These are phyloP conservation scores for Nevesoporus exiguus DNA, from an alignment of 768 basidiomycete species.

Conservation along the genomic window DNA sequence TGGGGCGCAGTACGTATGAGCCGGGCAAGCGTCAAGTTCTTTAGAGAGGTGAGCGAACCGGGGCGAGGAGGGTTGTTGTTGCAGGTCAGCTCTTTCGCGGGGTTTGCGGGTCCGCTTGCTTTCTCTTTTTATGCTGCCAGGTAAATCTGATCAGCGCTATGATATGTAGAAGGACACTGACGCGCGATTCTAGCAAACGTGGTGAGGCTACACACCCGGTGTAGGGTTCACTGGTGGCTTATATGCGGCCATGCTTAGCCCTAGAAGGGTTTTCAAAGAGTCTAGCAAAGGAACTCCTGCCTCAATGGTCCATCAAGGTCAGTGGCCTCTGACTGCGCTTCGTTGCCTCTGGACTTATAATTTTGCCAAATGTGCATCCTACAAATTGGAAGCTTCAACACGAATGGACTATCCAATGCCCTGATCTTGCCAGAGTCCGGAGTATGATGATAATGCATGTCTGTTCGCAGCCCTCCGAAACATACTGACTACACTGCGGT, in stretches of 20 bases:
- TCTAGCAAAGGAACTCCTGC: constrained; percentile 31
- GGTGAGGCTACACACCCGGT: constrained; percentile 4
- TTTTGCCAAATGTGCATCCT: constrained; percentile 18
- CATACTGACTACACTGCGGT: neutral
- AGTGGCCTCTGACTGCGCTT: neutral
- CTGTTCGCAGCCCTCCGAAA: neutral
- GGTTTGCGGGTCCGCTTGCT: constrained; percentile 15
- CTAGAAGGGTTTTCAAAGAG: neutral
- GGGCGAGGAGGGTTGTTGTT: constrained; percentile 33
- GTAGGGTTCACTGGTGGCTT: neutral
- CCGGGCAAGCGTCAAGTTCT: constrained; percentile 19
- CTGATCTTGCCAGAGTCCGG: constrained; percentile 5
- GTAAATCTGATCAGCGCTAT: neutral
- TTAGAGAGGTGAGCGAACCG: constrained; percentile 35
- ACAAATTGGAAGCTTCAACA: constrained; percentile 16
- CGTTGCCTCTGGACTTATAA: neutral
- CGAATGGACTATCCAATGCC: neutral
- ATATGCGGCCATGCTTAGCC: neutral
- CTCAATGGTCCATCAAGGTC: constrained; percentile 40
- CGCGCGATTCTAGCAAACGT: constrained; percentile 13
- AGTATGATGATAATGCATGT: constrained; percentile 5
- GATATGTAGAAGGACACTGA: constrained; percentile 14
- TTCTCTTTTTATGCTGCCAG: constrained; percentile 21
- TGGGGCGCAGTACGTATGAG: constrained; percentile 29
- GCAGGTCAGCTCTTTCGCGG: constrained; percentile 34